phyloP scores from a whole-genome alignment of 345 rosid genomes.

The Crucihimalaya himalaica region DNA sequence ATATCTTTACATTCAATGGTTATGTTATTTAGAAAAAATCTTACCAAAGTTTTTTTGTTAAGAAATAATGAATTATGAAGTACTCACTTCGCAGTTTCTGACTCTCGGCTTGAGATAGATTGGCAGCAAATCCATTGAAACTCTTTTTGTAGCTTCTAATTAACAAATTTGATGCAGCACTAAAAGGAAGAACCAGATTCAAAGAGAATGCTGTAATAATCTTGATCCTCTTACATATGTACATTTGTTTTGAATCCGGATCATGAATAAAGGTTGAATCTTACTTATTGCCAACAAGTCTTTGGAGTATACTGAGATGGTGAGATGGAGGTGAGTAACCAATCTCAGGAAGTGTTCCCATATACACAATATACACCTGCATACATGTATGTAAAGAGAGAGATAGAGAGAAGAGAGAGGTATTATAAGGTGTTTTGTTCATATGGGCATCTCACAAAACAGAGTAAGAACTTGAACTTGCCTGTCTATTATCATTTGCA shows the following conservation, averaged over 20 bases:
- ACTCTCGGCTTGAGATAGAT: conserved; percentile 42
- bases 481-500: conserved; percentile 29
- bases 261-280: neutral
- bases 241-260: neutral
- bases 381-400: neutral
- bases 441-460: neutral
- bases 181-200: neutral
- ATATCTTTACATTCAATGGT: conserved; percentile 15
- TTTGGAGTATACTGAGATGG: conserved; percentile 28
- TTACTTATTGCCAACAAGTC: neutral
- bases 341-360: conserved; percentile 29
- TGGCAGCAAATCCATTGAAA: conserved; percentile 62
- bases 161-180: conserved; percentile 19
- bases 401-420: neutral
- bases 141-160: conserved; percentile 49
- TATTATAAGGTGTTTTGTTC: neutral
- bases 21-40: neutral
- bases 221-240: neutral
- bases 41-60: neutral
- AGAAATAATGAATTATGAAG: neutral
- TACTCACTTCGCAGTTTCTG: conserved; percentile 40
- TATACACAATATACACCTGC: conserved; percentile 32
- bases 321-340: conserved; percentile 19
- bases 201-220: neutral
- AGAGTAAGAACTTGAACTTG: conserved; percentile 9